Percentiles rank a stretch among this genome's conserved stretches.
Conservation (phyloP, 176 grass and related monocot genomes). For the Tillandsia fasciculata region DNA sequence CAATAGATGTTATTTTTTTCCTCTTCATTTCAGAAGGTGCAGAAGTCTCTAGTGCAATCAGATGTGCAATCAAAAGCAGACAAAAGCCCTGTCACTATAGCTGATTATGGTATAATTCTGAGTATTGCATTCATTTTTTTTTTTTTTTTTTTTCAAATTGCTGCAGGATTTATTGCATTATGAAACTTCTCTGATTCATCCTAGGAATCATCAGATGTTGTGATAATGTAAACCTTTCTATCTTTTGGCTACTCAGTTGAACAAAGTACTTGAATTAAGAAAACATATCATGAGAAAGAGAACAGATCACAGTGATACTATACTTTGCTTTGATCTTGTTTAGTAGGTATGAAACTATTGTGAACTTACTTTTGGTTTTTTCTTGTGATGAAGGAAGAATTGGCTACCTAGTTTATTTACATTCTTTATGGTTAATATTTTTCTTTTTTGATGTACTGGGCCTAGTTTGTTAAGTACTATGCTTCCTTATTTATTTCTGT, state of each 20-base stretch:
- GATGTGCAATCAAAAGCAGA: constrained; percentile 80
- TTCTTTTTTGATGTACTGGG: no score
- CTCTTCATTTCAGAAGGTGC: constrained; percentile 45
- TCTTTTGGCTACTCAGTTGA: not conserved
- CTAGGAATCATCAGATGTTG: no score
- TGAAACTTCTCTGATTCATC: no score
- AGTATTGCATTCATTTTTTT: not conserved
- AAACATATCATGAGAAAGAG: not conserved
- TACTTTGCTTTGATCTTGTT: not conserved
- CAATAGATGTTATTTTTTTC: constrained; percentile 9
- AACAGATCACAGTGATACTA: not conserved
- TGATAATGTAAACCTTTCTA: no score
- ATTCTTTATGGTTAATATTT: no score
- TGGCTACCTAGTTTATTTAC: no score
- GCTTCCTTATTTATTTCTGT: constrained; percentile 2
- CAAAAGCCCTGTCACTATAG: constrained; percentile 83
- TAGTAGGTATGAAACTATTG: no score
- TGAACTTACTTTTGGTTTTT: no score
- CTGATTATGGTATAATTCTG: constrained; percentile 66
- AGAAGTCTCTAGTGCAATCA: constrained; percentile 65
- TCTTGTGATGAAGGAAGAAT: no score
- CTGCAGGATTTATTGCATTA: not conserved
- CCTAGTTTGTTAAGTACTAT: not conserved
- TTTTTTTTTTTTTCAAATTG: not conserved
- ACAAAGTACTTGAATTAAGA: not conserved